These are phyloP conservation scores for Gossypium thurberi DNA, from an alignment of 345 rosid species.

Conservation along the genomic window DNA sequence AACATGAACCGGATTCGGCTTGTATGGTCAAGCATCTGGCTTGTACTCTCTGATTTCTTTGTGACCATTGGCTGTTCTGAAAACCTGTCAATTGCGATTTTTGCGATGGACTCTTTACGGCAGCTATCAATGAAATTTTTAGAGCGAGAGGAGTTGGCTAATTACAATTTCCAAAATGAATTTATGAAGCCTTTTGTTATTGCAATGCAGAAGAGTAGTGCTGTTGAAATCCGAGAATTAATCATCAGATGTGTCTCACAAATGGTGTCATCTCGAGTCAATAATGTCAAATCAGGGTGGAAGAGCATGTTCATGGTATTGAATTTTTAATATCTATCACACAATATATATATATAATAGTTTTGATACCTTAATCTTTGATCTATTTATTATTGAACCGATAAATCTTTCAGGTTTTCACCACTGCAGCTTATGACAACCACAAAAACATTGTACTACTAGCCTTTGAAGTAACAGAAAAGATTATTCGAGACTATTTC, in stretches of 20 bases:
- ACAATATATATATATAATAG: background rate
- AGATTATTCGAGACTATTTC: conserved; percentile 89
- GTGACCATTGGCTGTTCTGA: conserved; percentile 96
- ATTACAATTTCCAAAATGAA: conserved; percentile 96
- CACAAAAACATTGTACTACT: conserved; percentile 90
- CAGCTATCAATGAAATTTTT: conserved; percentile 94
- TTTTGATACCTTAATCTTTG: background rate
- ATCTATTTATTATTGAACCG: background rate
- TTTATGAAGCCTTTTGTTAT: conserved; percentile 99
- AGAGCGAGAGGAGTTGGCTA: conserved; percentile 94
- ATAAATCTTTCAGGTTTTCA: conserved; percentile 62
- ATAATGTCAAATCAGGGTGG: conserved; percentile 97
- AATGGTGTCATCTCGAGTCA: conserved; percentile 94
- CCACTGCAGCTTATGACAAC: conserved; percentile 97
- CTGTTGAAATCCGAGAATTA: conserved; percentile 95
- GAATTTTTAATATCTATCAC: conserved; percentile 8
- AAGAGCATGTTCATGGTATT: conserved; percentile 99
- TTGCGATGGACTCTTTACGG: conserved; percentile 96
- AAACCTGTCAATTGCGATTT: conserved; percentile 92
- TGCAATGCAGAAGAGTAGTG: conserved; percentile 96
- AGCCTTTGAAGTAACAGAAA: conserved; percentile 95
- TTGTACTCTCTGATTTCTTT: conserved; percentile 89
- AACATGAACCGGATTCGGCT: conserved; percentile 99
- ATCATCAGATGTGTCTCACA: conserved; percentile 98
- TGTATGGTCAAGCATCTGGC: conserved; percentile 99